A percentile compares a stretch with the other conserved stretches of the same genome.
Evolutionary conservation across 768 basidiomycete genomes (phyloP).

Genomic region (Xerocomus potaroensis): DNA sequence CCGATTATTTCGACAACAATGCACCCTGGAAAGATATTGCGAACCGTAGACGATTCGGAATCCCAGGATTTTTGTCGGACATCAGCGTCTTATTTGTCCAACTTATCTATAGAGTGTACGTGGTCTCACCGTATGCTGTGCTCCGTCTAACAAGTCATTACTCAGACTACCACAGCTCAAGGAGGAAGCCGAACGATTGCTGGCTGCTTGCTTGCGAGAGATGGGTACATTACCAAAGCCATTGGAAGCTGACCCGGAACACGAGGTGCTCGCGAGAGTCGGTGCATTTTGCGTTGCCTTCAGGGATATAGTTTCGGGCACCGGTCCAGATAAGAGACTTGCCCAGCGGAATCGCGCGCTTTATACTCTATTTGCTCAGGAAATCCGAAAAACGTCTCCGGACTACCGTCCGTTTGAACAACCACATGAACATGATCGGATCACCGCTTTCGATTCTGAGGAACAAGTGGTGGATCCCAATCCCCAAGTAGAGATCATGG

Average conservation of each 20-base stretch:
- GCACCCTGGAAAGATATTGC: constrained; percentile 50
- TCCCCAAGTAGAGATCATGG: constrained; percentile 22
- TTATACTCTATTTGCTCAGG: constrained; percentile 32
- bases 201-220: constrained; percentile 32
- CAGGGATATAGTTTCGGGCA: constrained; percentile 30
- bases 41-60: constrained; percentile 50
- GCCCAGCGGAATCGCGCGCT: constrained; percentile 32
- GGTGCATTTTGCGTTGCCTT: constrained; percentile 43
- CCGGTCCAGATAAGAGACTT: constrained; percentile 31
- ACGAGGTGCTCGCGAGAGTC: constrained; percentile 43
- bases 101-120: constrained; percentile 52
- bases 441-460: constrained; percentile 12
- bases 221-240: constrained; percentile 39
- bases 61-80: constrained; percentile 45
- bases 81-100: constrained; percentile 50
- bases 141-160: neutral
- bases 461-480: neutral
- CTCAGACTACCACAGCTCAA: constrained; percentile 47
- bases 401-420: constrained; percentile 36
- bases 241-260: constrained; percentile 36
- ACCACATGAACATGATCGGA: constrained; percentile 1
- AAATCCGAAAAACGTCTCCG: constrained; percentile 37
- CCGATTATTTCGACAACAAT: constrained; percentile 43
- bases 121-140: neutral
- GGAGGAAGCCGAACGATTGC: constrained; percentile 36